Evolutionary conservation across 2,329 filamentous ascomycete genomes (phyloP), one percentile per base, ranked within the genome.

Genomic region (Alternaria viburni): DNA sequence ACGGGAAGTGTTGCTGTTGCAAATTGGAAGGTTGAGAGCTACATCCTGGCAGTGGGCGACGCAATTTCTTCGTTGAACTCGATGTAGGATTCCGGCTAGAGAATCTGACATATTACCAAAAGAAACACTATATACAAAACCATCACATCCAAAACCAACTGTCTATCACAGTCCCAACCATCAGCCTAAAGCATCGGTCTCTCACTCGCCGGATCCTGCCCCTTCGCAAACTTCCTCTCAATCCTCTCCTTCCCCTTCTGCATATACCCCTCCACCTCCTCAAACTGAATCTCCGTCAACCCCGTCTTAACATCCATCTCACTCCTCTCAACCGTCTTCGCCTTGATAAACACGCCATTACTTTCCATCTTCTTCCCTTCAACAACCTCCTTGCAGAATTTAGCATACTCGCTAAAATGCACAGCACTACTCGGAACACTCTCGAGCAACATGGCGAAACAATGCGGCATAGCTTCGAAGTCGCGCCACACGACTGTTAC

Each of bases 401-500:
- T 65, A 0, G 74, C 79, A 71, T 77, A 82, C 47, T 78, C 78
- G 7, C 70, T 71, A 19, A 82, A 69, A 72, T 80, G 81, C 57
- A 78, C 65, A 7, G 71, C 61, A 7, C 74, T 69, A 0, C 66
- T 77, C 4, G 66, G 52, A 3, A 78, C 58, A 1, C 67, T 60
- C n/a, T 82, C 81, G 5, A 85, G 62, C 59, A 85, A 62, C 79
- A 83, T 79, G 0, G 73, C 78, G 68, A 86, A 95, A 69, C 87
- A 88, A 79, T 94, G 92, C 57, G 92, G 91, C 92, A 95, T 95
- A 4, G 88, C 90, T 76, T 93, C 89, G 75, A 89, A 96, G 79
- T 93, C 87, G 75, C 92, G 88, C 71, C 89, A 91, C 4, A 87
- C 83, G 0, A 94, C 86, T 0, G 72, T 74, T 0, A 90, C 89